Evolutionary conservation across 805 yeast genomes (phyloP), one percentile per base, ranked within the genome.

Genomic region (Kodamaea leandrae): DNA sequence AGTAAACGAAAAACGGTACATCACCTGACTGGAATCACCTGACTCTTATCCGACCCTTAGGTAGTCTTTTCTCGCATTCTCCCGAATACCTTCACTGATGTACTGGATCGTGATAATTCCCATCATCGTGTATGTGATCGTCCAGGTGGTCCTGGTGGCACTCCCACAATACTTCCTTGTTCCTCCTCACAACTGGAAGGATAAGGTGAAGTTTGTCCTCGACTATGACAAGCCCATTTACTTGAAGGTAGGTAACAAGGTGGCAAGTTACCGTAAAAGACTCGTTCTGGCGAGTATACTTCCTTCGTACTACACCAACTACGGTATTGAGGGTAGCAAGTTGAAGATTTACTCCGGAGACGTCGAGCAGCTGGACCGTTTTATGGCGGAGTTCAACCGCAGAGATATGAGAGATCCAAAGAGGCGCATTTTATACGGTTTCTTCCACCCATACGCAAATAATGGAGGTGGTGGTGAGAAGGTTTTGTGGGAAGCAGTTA

Each of bases 391-490:
- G 13, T 58, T 61, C 65, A 50, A 47, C 34, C 56, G 60, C 6
- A 53, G 72, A 27, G 65, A 57, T 38, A 58, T 60, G 2, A 47
- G 54, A 2, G 77, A 72, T 50, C 59, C 64, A 1, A 43, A 49
- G 12, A 55, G 86, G 19, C 59, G 54, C 29, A 50, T 71, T 7
- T 60, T 87, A 8, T 83, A 70, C 57, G 99, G 98, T 4, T 90
- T 85, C 55, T 89, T 93, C 68, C 99, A 93, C 63, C 99, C 99
- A 0, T 86, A 83, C 53, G 89, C 96, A 48, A 86, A 86, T 58
- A 95, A 96, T 28, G 96, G 95, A 34, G 99, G 99, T 14, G 99
- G 99, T 21, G 99, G 99, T 17, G 99, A 93, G 58, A 78, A 91
- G 42, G 99, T 93, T 0, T 68, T 93, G 29, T 93, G 99, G 99